Conservation (phyloP, 2,329 filamentous ascomycete species). For the Exophiala dermatitidis region DNA sequence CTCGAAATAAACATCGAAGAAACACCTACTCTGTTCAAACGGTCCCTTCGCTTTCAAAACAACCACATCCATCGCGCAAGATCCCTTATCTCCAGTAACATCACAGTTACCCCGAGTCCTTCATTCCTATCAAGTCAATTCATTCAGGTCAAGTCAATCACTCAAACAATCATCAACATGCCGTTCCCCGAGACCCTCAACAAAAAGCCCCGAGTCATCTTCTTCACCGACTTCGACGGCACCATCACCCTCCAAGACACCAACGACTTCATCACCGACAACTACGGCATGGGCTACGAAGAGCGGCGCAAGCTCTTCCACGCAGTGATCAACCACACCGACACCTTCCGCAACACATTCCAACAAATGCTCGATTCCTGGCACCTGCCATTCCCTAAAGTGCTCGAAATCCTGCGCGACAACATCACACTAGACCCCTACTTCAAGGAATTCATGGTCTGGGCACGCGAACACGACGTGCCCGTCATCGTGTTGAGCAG, state of each 20-base stretch:
- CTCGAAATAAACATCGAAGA: too few relatives aligned
- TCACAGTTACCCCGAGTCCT: too few relatives aligned
- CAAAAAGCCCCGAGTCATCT: slow-evolving; percentile 76
- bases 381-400: slow-evolving; percentile 70
- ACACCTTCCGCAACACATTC: slow-evolving; percentile 58
- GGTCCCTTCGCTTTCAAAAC: too few relatives aligned
- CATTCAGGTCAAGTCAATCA: too few relatives aligned
- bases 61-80: too few relatives aligned
- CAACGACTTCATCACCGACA: slow-evolving; percentile 75
- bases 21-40: too few relatives aligned
- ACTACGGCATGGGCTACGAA: slow-evolving; percentile 71
- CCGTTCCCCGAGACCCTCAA: slow-evolving; percentile 31
- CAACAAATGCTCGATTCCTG: slow-evolving; percentile 87
- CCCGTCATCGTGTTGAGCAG: slow-evolving; percentile 87
- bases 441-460: slow-evolving; percentile 82
- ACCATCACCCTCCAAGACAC: slow-evolving; percentile 74
- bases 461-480: slow-evolving; percentile 72
- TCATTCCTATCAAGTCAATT: too few relatives aligned
- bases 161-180: slow-evolving; percentile 9
- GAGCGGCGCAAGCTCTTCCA: slow-evolving; percentile 66
- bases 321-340: slow-evolving; percentile 64
- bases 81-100: too few relatives aligned
- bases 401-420: slow-evolving; percentile 66
- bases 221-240: slow-evolving; percentile 98
- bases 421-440: slow-evolving; percentile 84